A percentile compares a stretch with the other conserved stretches of the same genome.
These are phyloP conservation scores for Colletotrichum aenigma DNA, from an alignment of 2,329 filamentous ascomycete species.

Conservation along the genomic window DNA sequence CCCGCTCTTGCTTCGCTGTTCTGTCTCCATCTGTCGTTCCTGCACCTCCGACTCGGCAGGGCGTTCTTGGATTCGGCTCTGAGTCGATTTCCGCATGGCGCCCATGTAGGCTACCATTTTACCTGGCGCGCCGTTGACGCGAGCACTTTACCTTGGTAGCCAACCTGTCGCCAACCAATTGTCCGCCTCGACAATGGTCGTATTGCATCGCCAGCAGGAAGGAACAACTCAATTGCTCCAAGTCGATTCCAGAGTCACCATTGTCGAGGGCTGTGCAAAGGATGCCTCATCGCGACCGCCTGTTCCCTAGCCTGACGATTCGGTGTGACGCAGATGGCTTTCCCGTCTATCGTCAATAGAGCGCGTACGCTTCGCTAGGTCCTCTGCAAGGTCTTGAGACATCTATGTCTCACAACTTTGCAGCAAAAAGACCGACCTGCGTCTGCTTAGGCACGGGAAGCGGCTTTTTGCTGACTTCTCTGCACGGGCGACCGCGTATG, in stretches of 20 bases:
- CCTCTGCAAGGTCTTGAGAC: background rate
- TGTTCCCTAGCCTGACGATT: background rate
- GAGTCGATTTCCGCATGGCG: background rate
- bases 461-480: background rate
- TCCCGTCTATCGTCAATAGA: background rate
- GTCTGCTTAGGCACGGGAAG: background rate
- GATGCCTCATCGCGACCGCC: background rate
- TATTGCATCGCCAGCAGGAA: background rate
- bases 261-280: background rate
- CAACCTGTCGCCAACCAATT: background rate
- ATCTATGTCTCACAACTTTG: background rate
- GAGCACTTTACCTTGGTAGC: background rate
- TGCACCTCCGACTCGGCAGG: constrained; percentile 6
- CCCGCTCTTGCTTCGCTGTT: constrained; percentile 9
- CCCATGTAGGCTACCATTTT: background rate
- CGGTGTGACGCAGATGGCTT: background rate
- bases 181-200: background rate
- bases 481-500: background rate
- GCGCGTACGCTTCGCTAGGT: background rate
- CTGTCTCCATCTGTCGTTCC: background rate
- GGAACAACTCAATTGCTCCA: background rate
- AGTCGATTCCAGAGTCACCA: background rate
- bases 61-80: background rate
- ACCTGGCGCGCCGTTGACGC: background rate
- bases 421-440: background rate